phyloP scores from a whole-genome alignment of 2,329 filamentous ascomycete species.

The Penicillium sp. region DNA sequence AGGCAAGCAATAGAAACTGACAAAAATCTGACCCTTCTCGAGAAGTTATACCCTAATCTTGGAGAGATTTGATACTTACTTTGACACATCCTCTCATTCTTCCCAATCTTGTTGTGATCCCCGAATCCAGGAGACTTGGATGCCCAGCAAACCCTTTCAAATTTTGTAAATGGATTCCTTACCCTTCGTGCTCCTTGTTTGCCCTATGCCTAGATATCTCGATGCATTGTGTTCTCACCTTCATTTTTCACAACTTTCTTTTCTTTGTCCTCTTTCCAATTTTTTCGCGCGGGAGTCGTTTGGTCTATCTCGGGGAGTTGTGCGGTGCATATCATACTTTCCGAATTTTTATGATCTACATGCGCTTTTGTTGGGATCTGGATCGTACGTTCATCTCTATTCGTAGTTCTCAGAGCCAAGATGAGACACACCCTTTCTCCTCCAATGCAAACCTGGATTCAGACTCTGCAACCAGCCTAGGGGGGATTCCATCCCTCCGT shows the following conservation, averaged over 20 bases:
- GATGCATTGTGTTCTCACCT: conserved; percentile 8
- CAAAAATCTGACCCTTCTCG: background rate
- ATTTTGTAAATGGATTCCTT: conserved; percentile 21
- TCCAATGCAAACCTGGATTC: background rate
- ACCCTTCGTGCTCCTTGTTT: conserved; percentile 4
- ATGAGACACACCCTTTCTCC: background rate
- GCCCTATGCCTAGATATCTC: conserved; percentile 10
- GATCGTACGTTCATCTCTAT: conserved; percentile 1
- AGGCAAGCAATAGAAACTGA: conserved; percentile 12
- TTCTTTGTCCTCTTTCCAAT: conserved; percentile 8
- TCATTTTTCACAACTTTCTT: background rate
- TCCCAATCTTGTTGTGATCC: background rate
- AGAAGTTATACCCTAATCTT: background rate
- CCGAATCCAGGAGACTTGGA: background rate
- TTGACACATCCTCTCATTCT: background rate
- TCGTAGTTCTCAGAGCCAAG: background rate
- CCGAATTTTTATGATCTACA: conserved; percentile 3
- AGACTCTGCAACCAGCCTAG: background rate
- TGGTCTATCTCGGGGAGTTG: background rate
- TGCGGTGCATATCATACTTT: conserved; percentile 1
- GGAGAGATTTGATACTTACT: background rate
- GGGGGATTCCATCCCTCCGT: background rate
- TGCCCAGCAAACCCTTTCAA: conserved; percentile 1
- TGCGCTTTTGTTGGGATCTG: conserved; percentile 10
- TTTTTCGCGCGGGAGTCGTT: conserved; percentile 2